phyloP scores from a whole-genome alignment of 1,284 basidiomycete species.

The Peniophora sp. region DNA sequence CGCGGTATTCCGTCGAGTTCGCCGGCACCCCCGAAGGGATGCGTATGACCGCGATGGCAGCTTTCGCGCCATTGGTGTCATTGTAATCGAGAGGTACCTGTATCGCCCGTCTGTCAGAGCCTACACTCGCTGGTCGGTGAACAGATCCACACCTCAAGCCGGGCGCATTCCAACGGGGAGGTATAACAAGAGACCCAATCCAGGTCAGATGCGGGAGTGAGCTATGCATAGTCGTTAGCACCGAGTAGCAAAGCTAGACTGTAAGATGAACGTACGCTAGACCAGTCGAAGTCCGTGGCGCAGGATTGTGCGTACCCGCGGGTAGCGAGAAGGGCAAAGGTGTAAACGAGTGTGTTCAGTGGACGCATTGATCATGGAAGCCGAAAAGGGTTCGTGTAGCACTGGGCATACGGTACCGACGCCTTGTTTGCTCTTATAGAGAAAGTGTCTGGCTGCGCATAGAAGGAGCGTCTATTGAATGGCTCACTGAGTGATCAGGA shows the following conservation, averaged over 20 bases:
- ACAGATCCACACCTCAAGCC: background rate
- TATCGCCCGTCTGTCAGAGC: too few relatives aligned
- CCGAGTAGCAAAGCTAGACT: background rate
- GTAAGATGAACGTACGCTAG: background rate
- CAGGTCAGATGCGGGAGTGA: background rate
- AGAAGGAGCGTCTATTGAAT: too few relatives aligned
- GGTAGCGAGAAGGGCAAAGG: background rate
- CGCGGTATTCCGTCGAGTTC: background rate
- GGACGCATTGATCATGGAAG: background rate
- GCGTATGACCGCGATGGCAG: background rate
- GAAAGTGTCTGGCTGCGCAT: too few relatives aligned
- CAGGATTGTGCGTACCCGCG: background rate
- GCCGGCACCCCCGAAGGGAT: background rate
- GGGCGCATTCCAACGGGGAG: background rate
- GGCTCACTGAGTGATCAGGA: too few relatives aligned
- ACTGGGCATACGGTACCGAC: too few relatives aligned
- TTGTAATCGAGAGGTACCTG: background rate
- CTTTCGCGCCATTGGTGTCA: background rate
- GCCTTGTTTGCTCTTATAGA: too few relatives aligned
- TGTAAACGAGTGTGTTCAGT: background rate
- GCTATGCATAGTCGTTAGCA: background rate
- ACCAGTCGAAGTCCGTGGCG: background rate
- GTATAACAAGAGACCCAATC: background rate
- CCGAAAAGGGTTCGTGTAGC: background rate
- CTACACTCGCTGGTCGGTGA: background rate